A percentile compares a stretch with the other conserved stretches of the same genome.
Conservation (phyloP, 2,329 filamentous ascomycete genomes). For the Cercospora sp. region DNA sequence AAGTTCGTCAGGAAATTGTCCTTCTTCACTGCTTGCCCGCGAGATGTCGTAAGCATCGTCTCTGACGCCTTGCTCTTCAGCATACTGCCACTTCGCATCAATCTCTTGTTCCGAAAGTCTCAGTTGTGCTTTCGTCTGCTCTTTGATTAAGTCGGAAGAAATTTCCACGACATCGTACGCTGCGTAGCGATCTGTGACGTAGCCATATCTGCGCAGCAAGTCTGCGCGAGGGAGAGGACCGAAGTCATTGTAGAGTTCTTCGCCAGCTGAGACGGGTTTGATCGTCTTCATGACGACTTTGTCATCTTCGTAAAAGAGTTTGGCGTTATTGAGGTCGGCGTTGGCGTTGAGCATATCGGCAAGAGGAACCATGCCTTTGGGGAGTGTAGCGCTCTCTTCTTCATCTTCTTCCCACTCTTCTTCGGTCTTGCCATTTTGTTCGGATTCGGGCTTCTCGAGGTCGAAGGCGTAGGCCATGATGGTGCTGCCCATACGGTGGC, state of each 20-base stretch:
- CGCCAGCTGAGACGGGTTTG: slow-evolving; percentile 65
- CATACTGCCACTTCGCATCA: slow-evolving; percentile 47
- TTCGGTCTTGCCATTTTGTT: slow-evolving; percentile 57
- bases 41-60: slow-evolving; percentile 70
- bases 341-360: slow-evolving; percentile 89
- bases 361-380: slow-evolving; percentile 86
- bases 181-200: slow-evolving; percentile 75
- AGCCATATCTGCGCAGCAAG: slow-evolving; percentile 80
- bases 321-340: slow-evolving; percentile 75
- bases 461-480: slow-evolving; percentile 96
- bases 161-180: slow-evolving; percentile 83
- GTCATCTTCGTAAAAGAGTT: slow-evolving; percentile 61
- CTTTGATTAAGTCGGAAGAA: slow-evolving; percentile 59
- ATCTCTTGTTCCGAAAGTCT: slow-evolving; percentile 23
- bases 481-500: slow-evolving; percentile 79
- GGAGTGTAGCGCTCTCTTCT: slow-evolving; percentile 37
- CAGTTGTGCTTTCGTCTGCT: slow-evolving; percentile 41
- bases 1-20: slow-evolving; percentile 45
- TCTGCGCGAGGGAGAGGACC: slow-evolving; percentile 81
- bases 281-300: slow-evolving; percentile 70
- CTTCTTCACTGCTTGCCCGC: slow-evolving; percentile 35
- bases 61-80: slow-evolving; percentile 63
- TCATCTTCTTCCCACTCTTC: slow-evolving; percentile 45
- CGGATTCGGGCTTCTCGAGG: slow-evolving; percentile 55
- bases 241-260: slow-evolving; percentile 87